Conservation (phyloP, 768 basidiomycete genomes). For the Lactarius vividus region DNA sequence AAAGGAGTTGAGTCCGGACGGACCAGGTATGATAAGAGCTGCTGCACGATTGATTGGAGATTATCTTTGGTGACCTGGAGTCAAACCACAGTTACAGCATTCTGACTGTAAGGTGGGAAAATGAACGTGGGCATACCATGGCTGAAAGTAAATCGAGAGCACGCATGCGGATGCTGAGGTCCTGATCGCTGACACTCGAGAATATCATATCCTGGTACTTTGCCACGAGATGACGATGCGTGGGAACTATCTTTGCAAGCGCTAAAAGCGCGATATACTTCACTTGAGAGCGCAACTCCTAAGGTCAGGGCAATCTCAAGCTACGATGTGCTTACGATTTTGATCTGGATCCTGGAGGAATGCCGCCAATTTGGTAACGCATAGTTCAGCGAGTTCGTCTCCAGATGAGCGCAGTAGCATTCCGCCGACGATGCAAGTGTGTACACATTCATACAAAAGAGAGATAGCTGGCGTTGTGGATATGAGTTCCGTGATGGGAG, state of each 20-base stretch:
- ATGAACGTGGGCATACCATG: conserved; percentile 56
- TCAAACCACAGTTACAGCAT: conserved; percentile 7
- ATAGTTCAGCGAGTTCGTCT: conserved; percentile 75
- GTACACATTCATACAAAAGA: conserved; percentile 95
- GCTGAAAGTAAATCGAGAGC: conserved; percentile 91
- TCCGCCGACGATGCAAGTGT: conserved; percentile 95
- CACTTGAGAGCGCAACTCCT: conserved; percentile 49
- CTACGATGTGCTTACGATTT: conserved; percentile 63
- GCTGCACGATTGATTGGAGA: conserved; percentile 86
- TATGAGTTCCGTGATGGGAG: conserved; percentile 93
- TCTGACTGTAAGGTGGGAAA: neutral
- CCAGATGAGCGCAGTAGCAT: conserved; percentile 85
- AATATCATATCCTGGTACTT: conserved; percentile 92
- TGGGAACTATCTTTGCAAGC: conserved; percentile 92
- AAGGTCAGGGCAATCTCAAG: neutral
- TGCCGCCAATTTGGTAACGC: conserved; percentile 88
- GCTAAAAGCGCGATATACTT: conserved; percentile 96
- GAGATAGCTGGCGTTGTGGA: conserved; percentile 95
- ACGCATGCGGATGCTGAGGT: conserved; percentile 94
- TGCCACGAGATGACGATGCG: conserved; percentile 84
- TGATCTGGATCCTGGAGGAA: conserved; percentile 94
- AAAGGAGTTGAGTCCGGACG: conserved; percentile 49
- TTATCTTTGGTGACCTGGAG: conserved; percentile 79
- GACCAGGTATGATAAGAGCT: conserved; percentile 84
- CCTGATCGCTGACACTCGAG: conserved; percentile 84